Conservation (phyloP, 202 grass and related monocot genomes). For the Thinopyrum obtusiflorum region DNA sequence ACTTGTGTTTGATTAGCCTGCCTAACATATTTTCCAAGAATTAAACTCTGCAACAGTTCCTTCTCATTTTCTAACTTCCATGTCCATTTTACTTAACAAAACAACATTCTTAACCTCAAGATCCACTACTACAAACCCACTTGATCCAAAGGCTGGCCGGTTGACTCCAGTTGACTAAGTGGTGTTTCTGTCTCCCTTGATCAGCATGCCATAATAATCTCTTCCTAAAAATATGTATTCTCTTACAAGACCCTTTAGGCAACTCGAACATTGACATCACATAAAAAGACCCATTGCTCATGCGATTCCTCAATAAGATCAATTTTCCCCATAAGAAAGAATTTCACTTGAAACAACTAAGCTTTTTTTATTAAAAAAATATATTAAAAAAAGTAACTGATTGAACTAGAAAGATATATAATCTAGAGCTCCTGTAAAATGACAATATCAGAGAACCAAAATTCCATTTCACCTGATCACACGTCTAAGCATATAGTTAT, state of each 20-base stretch:
- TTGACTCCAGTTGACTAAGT: background rate
- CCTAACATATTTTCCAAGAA: background rate
- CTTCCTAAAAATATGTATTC: background rate
- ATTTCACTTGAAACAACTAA: background rate
- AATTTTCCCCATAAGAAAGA: background rate
- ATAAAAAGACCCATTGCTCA: too few relatives aligned
- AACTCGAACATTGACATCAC: too few relatives aligned
- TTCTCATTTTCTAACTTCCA: too few relatives aligned
- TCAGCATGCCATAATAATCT: background rate
- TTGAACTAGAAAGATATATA: background rate
- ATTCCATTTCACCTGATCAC: slow-evolving; percentile 30
- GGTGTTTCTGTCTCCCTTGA: background rate
- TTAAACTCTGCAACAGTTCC: background rate
- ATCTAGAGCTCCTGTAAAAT: background rate
- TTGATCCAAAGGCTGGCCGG: background rate
- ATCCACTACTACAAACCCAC: too few relatives aligned
- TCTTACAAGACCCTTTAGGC: too few relatives aligned
- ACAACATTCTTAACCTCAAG: too few relatives aligned
- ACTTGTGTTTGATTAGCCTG: background rate
- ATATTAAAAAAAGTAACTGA: background rate
- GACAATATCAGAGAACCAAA: slow-evolving; percentile 5
- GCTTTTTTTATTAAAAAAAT: background rate
- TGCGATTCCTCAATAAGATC: background rate
- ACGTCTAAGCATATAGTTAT: background rate
- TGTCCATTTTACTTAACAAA: too few relatives aligned